Conservation (phyloP, 305 asterid species). For the Solanum chacoense region DNA sequence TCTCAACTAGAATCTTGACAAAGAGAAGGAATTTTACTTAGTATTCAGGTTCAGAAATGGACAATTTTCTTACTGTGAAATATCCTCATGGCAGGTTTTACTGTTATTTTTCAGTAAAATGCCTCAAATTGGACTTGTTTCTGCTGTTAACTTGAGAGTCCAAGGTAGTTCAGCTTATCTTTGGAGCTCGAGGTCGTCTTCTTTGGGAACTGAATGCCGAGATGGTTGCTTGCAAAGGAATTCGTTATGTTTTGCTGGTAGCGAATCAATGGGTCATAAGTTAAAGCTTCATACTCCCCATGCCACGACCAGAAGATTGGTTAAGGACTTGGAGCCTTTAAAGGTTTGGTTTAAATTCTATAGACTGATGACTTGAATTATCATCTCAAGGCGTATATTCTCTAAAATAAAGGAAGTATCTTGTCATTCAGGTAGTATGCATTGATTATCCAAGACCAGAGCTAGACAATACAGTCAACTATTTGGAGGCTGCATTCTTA, state of each 20-base stretch:
- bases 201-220: constrained; percentile 20
- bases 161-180: constrained; percentile 30
- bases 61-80: neutral
- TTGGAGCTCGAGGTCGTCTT: constrained; percentile 26
- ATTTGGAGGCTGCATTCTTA: constrained; percentile 72
- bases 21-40: neutral
- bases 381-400: neutral
- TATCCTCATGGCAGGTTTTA: neutral
- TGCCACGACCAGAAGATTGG: constrained; percentile 25
- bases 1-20: neutral
- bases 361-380: constrained; percentile 1
- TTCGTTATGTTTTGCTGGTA: constrained; percentile 37
- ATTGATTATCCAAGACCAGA: constrained; percentile 92
- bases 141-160: constrained; percentile 53
- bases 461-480: constrained; percentile 68
- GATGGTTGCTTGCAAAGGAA: constrained; percentile 19
- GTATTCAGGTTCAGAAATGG: neutral
- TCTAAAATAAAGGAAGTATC: constrained; percentile 1
- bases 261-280: constrained; percentile 52
- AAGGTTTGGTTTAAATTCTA: constrained; percentile 37
- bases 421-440: constrained; percentile 46
- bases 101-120: constrained; percentile 18
- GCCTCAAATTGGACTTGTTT: constrained; percentile 69
- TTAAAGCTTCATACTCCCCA: constrained; percentile 26
- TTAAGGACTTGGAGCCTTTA: constrained; percentile 27